phyloP scores from a whole-genome alignment of 345 rosid genomes.

The Eucalyptus camaldulensis region DNA sequence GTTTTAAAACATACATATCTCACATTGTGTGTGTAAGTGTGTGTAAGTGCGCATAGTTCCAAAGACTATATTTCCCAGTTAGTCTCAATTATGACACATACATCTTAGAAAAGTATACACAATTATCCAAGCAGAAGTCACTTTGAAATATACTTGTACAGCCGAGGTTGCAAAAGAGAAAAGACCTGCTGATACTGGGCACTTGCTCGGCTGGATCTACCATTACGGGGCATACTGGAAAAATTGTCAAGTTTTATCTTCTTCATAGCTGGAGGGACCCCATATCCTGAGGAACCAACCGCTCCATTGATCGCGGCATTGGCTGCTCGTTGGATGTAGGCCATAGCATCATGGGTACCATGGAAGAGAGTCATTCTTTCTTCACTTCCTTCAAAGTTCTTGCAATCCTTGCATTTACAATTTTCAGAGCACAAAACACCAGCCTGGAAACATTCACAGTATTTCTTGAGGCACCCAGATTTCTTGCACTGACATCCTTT shows the following conservation, averaged over 20 bases:
- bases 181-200: neutral
- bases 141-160: neutral
- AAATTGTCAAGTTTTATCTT: slow-evolving; percentile 46
- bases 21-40: neutral
- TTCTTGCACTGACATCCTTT: slow-evolving; percentile 92
- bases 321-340: slow-evolving; percentile 48
- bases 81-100: neutral
- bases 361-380: slow-evolving; percentile 40
- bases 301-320: slow-evolving; percentile 61
- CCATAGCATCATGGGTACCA: slow-evolving; percentile 24
- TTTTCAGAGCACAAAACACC: slow-evolving; percentile 74
- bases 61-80: neutral
- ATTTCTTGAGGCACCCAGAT: slow-evolving; percentile 87
- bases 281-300: slow-evolving; percentile 51
- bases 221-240: neutral
- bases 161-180: neutral
- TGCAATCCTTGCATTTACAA: slow-evolving; percentile 78
- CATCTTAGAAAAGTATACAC: neutral
- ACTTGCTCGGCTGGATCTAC: neutral
- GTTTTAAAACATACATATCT: neutral
- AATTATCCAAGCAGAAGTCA: neutral
- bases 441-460: slow-evolving; percentile 90
- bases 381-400: slow-evolving; percentile 69
- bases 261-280: slow-evolving; percentile 22
- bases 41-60: neutral